A percentile compares a stretch with the other conserved stretches of the same genome.
phyloP scores from a whole-genome alignment of 2,329 filamentous ascomycete genomes.

The Calonectria leucothoes region DNA sequence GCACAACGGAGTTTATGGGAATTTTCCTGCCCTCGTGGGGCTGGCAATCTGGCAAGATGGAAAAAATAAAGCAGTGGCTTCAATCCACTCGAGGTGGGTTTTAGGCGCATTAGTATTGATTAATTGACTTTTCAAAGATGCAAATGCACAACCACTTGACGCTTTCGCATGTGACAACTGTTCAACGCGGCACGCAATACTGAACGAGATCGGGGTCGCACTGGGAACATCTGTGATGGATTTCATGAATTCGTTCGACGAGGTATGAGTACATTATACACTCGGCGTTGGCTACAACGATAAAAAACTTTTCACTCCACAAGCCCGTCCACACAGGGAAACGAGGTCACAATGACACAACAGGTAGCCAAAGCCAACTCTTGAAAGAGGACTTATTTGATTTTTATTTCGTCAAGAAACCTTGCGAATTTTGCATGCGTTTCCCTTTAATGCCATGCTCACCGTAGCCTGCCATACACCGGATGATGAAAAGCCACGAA shows the following conservation, averaged over 20 bases:
- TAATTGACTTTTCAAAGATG: background rate
- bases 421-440: conserved; percentile 52
- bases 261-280: conserved; percentile 10
- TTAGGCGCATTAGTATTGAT: background rate
- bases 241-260: conserved; percentile 17
- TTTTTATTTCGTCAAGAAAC: conserved; percentile 52
- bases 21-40: background rate
- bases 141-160: too few relatives aligned
- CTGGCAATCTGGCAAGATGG: background rate
- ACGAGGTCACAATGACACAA: conserved; percentile 16
- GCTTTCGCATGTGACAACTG: background rate
- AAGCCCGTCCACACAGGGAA: background rate
- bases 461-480: conserved; percentile 53
- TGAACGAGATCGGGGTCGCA: background rate
- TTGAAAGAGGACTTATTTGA: conserved; percentile 46
- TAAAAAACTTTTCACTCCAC: conserved; percentile 4
- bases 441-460: conserved; percentile 54
- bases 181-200: background rate
- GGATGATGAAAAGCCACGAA: conserved; percentile 54
- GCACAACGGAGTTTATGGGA: conserved; percentile 4
- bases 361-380: conserved; percentile 16
- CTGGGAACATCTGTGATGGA: background rate
- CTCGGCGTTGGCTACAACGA: background rate
- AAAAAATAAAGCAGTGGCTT: background rate
- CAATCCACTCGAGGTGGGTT: background rate